Percentiles rank a stretch among this genome's conserved stretches.
Evolutionary conservation across 1,284 basidiomycete genomes (phyloP).

Genomic region (Pascua sp.): DNA sequence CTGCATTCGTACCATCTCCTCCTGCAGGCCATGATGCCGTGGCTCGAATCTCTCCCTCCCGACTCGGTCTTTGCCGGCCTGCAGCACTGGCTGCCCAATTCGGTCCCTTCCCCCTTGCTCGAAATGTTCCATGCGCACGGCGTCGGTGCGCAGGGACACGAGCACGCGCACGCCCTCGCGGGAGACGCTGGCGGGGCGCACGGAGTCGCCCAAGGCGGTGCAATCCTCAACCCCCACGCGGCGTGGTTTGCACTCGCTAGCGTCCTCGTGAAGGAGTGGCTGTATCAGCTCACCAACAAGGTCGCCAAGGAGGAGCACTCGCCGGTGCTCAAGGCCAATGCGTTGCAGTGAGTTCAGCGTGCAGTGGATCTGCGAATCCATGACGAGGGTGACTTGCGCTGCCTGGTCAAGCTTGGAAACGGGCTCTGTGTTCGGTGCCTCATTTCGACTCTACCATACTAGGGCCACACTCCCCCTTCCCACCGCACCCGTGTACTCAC

Average conservation of each 20-base stretch:
- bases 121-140: slow-evolving; percentile 50
- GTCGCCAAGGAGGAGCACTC: slow-evolving; percentile 87
- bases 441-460: too few species aligned
- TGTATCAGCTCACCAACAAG: slow-evolving; percentile 79
- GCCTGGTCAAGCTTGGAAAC: too few species aligned
- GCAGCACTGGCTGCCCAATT: slow-evolving; percentile 37
- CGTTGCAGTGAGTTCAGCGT: slow-evolving; percentile 54
- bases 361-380: too few species aligned
- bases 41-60: slow-evolving; percentile 48
- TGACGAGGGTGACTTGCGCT: too few species aligned
- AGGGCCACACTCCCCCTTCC: too few species aligned
- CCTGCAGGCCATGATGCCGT: slow-evolving; percentile 47
- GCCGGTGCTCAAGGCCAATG: slow-evolving; percentile 86
- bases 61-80: slow-evolving; percentile 36
- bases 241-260: slow-evolving; percentile 89
- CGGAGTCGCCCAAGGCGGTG: slow-evolving; percentile 31
- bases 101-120: slow-evolving; percentile 47
- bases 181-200: slow-evolving; percentile 24
- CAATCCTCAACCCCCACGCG: slow-evolving; percentile 82
- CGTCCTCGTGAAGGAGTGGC: slow-evolving; percentile 83
- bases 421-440: too few species aligned
- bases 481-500: too few species aligned
- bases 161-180: slow-evolving; percentile 15
- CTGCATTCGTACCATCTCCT: slow-evolving; percentile 74
- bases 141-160: slow-evolving; percentile 53